Evolutionary conservation across 208 protist genomes (phyloP), one percentile per base, ranked within the genome.

Genomic region (Willaertia magna): DNA sequence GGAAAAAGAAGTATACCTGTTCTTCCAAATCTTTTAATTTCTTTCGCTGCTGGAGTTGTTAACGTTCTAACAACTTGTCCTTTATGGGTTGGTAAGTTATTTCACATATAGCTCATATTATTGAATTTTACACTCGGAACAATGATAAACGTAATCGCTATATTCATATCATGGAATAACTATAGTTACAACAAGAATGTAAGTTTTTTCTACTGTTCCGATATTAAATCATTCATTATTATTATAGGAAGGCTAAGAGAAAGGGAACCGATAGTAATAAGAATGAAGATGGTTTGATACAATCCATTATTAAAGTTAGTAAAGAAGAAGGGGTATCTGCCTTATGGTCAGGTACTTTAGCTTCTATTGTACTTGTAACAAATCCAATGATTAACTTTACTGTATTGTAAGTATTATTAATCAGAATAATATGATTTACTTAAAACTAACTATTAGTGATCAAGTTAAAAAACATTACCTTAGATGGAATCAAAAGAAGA

Each of bases 381-480:
- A 83, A 83, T 55, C 78, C 78, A 55, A 83, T 42, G 22, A 83
- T 83, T 52, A 40, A 83, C 16, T 83, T 26, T 67, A 67, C 55
- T 55, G 78, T 83, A 6, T 39, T 43, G 43, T 83, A 83, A 67
- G 55, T 67, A 16, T 49, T 49, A n/a, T n/a, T 16, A 51, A 51
- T 16, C 48, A 20, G 11, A 51, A 20, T 51, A 16, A 20, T 6
- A 51, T 51, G 6, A 6, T 51, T 51, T 6, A 6, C 6, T 51
- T 51, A 6, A 20, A 51, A 20, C 16, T 6, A 20, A 6, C 6
- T 16, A 51, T 61, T 34, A 67, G 55, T 55, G 78, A 83, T 83
- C 11, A 40, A 39, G 18, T 47, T 40, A 49, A 55, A 55, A 81
- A 51, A 43, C 7, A 42, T 81, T 47, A 12, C 11, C 16, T 81